phyloP scores from a whole-genome alignment of 1,284 basidiomycete species.

The Papiliotrema flavescens region DNA sequence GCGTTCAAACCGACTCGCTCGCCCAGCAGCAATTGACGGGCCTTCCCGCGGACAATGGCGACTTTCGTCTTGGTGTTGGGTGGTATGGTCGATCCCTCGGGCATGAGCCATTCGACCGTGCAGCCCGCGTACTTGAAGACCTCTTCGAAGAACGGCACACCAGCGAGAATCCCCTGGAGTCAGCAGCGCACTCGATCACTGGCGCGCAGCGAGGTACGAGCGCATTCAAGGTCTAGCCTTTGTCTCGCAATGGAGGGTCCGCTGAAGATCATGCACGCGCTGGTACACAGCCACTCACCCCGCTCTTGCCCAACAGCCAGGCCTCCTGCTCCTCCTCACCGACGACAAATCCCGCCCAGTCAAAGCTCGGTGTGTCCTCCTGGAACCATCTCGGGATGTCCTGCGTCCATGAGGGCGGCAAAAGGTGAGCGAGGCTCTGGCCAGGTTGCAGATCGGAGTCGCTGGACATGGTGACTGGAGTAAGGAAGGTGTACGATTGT shows the following conservation, averaged over 20 bases:
- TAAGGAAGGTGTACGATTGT: not conserved
- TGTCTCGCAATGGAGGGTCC: not conserved
- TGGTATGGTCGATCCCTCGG: constrained; percentile 78
- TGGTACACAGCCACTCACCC: constrained; percentile 24
- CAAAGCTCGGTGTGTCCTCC: constrained; percentile 94
- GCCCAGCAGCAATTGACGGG: constrained; percentile 82
- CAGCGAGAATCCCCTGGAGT: constrained; percentile 75
- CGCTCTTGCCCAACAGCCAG: constrained; percentile 72
- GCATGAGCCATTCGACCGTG: constrained; percentile 85
- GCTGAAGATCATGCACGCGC: not conserved
- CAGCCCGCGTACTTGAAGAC: constrained; percentile 87
- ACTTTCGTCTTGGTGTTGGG: constrained; percentile 67
- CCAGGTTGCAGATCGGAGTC: constrained; percentile 30
- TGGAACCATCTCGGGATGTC: constrained; percentile 79
- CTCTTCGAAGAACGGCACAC: constrained; percentile 93
- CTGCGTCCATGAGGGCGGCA: constrained; percentile 86
- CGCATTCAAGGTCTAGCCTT: too few relatives aligned
- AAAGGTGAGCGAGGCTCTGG: constrained; percentile 57
- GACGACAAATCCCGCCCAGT: constrained; percentile 96
- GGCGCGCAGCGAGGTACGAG: too few relatives aligned
- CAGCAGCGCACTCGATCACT: too few relatives aligned
- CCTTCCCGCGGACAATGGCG: constrained; percentile 87
- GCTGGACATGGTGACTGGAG: constrained; percentile 7
- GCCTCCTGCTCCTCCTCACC: constrained; percentile 85
- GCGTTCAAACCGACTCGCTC: constrained; percentile 93